phyloP scores from a whole-genome alignment of 2,329 filamentous ascomycete genomes.

The Stagonosporopsis cucurbitacearum region DNA sequence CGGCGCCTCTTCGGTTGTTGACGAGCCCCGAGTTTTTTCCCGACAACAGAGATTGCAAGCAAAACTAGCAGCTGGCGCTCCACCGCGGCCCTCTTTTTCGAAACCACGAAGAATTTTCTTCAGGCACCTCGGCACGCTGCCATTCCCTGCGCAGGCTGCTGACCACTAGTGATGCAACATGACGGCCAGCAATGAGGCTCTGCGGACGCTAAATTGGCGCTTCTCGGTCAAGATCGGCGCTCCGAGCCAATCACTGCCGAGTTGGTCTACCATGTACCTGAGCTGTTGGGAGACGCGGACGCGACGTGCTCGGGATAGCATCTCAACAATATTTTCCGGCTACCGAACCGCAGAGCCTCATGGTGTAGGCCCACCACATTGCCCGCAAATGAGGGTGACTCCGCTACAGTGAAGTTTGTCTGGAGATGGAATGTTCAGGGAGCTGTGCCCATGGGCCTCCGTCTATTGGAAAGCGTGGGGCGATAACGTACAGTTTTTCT shows the following conservation, averaged over 20 bases:
- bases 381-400: slow-evolving; percentile 17
- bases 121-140: slow-evolving; percentile 17
- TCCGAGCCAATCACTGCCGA: slow-evolving; percentile 13
- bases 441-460: slow-evolving; percentile 21
- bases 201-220: slow-evolving; percentile 13
- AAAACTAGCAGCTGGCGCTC: slow-evolving; percentile 17
- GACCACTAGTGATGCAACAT: slow-evolving; percentile 35
- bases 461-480: slow-evolving; percentile 18
- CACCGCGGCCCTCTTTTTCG: slow-evolving; percentile 33
- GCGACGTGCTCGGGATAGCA: slow-evolving; percentile 6
- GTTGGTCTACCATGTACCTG: slow-evolving; percentile 1
- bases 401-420: slow-evolving; percentile 11
- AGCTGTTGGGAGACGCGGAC: slow-evolving; percentile 7
- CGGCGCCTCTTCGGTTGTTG: slow-evolving; percentile 14
- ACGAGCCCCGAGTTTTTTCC: slow-evolving; percentile 19
- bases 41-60: slow-evolving; percentile 20
- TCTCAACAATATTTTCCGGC: slow-evolving; percentile 13
- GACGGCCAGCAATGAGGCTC: slow-evolving; percentile 25
- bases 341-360: slow-evolving; percentile 10
- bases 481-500: slow-evolving; percentile 16
- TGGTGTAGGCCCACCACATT: slow-evolving; percentile 1
- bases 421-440: slow-evolving; percentile 6
- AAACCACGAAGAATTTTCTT: slow-evolving; percentile 25
- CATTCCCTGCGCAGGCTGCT: slow-evolving; percentile 18
- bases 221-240: slow-evolving; percentile 34